Evolutionary conservation across 371 early-diverging fungal species (phyloP).

Genomic region (Homolaphlyctis polyrhiza): DNA sequence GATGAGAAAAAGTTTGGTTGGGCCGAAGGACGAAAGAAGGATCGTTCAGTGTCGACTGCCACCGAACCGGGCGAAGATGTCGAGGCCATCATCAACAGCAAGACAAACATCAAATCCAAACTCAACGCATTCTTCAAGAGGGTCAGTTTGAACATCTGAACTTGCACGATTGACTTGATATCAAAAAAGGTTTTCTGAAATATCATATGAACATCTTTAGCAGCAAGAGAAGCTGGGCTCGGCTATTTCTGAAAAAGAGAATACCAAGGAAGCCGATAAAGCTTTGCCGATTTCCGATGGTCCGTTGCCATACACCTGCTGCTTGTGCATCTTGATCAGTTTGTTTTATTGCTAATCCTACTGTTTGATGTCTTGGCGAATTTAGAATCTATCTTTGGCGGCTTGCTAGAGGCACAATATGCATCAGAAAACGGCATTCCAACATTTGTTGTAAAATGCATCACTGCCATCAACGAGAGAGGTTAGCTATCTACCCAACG

Average conservation of each 20-base stretch:
- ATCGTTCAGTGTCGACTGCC: background rate
- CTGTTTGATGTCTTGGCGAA: background rate
- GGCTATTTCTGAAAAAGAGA: background rate
- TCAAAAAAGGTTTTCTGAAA: background rate
- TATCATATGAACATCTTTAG: background rate
- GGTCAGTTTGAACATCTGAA: too few relatives aligned
- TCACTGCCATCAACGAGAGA: conserved; percentile 61
- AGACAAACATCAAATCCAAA: conserved; percentile 29
- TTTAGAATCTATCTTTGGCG: conserved; percentile 61
- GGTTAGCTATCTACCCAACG: conserved; percentile 24
- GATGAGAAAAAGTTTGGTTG: background rate
- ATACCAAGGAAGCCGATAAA: too few relatives aligned
- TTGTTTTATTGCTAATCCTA: conserved; percentile 1
- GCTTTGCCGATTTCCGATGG: too few relatives aligned
- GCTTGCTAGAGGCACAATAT: conserved; percentile 39
- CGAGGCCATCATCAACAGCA: conserved; percentile 16
- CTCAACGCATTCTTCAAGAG: conserved; percentile 37
- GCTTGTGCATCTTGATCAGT: too few relatives aligned
- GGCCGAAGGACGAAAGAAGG: background rate
- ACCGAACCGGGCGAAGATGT: background rate
- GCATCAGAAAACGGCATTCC: conserved; percentile 52
- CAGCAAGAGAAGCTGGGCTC: conserved; percentile 4
- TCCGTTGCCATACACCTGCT: too few relatives aligned
- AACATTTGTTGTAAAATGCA: conserved; percentile 56
- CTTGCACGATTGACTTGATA: background rate